Evolutionary conservation across 495 filamentous ascomycete species (phyloP).

Genomic region (Aspergillus egyptiacus): DNA sequence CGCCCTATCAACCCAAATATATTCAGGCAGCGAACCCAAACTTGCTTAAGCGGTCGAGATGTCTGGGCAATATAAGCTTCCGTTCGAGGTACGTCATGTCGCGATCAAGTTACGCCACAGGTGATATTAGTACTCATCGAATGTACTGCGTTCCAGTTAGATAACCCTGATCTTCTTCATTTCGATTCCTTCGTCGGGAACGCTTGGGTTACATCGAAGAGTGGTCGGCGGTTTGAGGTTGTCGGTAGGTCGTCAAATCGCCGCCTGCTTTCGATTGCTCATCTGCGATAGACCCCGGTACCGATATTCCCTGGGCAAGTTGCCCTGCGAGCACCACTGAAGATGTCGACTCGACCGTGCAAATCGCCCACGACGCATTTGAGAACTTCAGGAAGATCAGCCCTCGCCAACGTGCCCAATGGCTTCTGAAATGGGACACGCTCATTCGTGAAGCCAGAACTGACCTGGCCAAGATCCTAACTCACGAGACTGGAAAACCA

Average conservation of each 20-base stretch:
- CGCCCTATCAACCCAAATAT: neutral
- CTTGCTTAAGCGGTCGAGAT: conserved; percentile 24
- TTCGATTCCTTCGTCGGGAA: conserved; percentile 55
- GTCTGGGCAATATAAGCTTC: conserved; percentile 33
- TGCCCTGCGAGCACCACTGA: conserved; percentile 54
- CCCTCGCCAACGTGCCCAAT: conserved; percentile 55
- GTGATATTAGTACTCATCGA: neutral
- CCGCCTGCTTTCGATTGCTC: neutral
- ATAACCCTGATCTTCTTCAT: conserved; percentile 53
- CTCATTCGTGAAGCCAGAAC: conserved; percentile 46
- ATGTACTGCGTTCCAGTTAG: conserved; percentile 35
- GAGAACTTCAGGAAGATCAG: conserved; percentile 54
- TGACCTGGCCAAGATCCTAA: conserved; percentile 54
- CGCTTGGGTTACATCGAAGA: conserved; percentile 57
- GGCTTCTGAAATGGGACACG: conserved; percentile 54
- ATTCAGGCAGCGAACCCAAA: neutral
- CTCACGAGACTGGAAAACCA: conserved; percentile 61
- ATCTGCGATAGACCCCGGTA: conserved; percentile 53
- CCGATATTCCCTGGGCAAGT: conserved; percentile 56
- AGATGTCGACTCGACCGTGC: conserved; percentile 57
- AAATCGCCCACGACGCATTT: conserved; percentile 56
- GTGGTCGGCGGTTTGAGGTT: conserved; percentile 60
- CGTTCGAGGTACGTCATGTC: conserved; percentile 32
- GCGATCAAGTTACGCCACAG: neutral
- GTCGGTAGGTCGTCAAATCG: conserved; percentile 39